Evolutionary conservation across 140 eudicot species (phyloP).

Genomic region (Erigeron philadelphicus): DNA sequence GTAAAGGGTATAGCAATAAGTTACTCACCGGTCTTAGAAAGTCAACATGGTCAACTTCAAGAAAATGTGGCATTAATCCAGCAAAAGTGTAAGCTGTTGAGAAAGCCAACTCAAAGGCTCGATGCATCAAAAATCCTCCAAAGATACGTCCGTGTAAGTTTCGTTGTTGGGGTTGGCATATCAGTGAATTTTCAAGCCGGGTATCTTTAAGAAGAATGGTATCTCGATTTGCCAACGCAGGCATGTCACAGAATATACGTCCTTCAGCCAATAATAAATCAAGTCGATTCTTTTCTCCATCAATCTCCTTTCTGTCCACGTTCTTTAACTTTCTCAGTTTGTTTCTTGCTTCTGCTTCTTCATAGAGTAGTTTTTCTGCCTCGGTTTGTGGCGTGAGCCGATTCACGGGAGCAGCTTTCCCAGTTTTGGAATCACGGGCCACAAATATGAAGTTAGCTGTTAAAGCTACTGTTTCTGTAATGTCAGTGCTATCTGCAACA

Average conservation of each 20-base stretch:
- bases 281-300: constrained; percentile 43
- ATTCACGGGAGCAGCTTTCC: constrained; percentile 92
- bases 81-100: constrained; percentile 90
- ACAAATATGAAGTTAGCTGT: constrained; percentile 91
- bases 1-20: not conserved
- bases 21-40: constrained; percentile 76
- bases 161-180: constrained; percentile 96
- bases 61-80: constrained; percentile 81
- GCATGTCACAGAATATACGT: constrained; percentile 91
- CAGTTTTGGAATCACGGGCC: constrained; percentile 94
- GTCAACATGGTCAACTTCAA: constrained; percentile 92
- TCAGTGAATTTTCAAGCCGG: constrained; percentile 74
- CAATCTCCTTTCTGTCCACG: constrained; percentile 44
- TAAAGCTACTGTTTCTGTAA: constrained; percentile 60
- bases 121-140: constrained; percentile 96
- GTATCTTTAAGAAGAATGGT: constrained; percentile 90
- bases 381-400: constrained; percentile 84
- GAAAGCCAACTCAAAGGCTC: constrained; percentile 92
- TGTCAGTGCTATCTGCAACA: constrained; percentile 41
- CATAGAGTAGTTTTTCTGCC: constrained; percentile 51
- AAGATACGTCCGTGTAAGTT: constrained; percentile 89
- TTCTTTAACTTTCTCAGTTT: constrained; percentile 46
- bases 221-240: constrained; percentile 93
- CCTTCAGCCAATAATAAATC: constrained; percentile 72
- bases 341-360: constrained; percentile 83